Conservation (phyloP, 805 yeast genomes). For the Suhomyces xylopsoci region DNA sequence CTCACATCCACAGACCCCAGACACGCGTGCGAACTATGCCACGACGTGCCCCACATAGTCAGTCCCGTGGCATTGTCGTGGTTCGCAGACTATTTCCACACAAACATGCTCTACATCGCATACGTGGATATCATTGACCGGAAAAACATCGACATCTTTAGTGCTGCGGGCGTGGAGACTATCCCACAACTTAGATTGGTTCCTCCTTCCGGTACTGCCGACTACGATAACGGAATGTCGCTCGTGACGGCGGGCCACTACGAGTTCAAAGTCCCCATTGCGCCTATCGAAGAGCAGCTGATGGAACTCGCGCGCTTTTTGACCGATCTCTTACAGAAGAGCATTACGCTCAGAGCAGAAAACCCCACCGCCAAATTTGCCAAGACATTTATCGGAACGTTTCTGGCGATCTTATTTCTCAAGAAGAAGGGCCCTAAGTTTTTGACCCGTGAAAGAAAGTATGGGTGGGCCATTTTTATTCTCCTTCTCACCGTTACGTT, state of each 20-base stretch:
- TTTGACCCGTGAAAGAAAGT: slow-evolving; percentile 18
- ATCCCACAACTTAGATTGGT: slow-evolving; percentile 70
- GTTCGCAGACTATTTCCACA: slow-evolving; percentile 39
- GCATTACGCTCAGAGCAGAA: slow-evolving; percentile 40
- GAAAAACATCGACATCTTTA: slow-evolving; percentile 40
- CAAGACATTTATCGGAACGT: slow-evolving; percentile 44
- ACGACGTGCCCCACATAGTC: slow-evolving; percentile 39
- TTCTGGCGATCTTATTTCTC: slow-evolving; percentile 42
- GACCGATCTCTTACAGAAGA: slow-evolving; percentile 42
- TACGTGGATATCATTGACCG: slow-evolving; percentile 47
- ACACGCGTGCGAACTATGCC: slow-evolving; percentile 49
- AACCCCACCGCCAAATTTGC: slow-evolving; percentile 42
- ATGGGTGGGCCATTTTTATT: slow-evolving; percentile 28
- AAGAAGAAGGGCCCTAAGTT: slow-evolving; percentile 45
- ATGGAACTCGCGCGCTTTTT: slow-evolving; percentile 54
- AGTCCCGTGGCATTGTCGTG: slow-evolving; percentile 44
- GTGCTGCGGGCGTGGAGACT: slow-evolving; percentile 40
- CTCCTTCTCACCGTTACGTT: slow-evolving; percentile 43
- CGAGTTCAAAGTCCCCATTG: slow-evolving; percentile 37
- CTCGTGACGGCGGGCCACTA: slow-evolving; percentile 29
- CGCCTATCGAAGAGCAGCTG: slow-evolving; percentile 32
- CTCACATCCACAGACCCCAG: slow-evolving; percentile 48
- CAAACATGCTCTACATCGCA: slow-evolving; percentile 43
- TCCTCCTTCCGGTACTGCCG: slow-evolving; percentile 44
- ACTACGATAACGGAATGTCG: slow-evolving; percentile 13